Base-by-base conservation (phyloP, 129 eudicot genomes). In the Smallanthus sonchifolius region DNA sequence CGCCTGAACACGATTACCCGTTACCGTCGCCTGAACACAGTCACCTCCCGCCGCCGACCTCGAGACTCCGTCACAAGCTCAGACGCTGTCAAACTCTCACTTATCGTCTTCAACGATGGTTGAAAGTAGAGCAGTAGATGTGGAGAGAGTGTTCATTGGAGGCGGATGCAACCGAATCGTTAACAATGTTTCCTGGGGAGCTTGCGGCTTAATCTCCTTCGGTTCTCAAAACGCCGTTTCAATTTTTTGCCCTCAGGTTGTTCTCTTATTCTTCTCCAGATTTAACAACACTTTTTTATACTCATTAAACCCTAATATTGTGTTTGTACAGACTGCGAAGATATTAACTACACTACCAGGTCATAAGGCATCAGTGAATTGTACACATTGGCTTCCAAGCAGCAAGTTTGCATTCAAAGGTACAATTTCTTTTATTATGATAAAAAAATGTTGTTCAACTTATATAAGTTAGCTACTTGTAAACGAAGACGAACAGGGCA, bases 171-270 rank as follows among this genome's bases (percentile, higher is more conserved):
- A 93, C 66, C 86, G 98, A 77, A 80, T 93, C 64, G 96, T 93
- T 15, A 86, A 93, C 85, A 93, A 93, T 75, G 98, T 93, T 45
- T 93, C 98, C 6, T 93, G 98, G 98, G 96, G 98, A 14, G 90
- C 96, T 44, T 90, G 77, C 20, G 82, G 84, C 79, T 83, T 92
- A 70, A 67, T 92, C 66, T 82, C 96, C 4, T 93, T 90, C 59
- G 98, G 98, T 37, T 90, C 96, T 59, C 96, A 90, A 67, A 93
- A 93, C 75, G 98, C 98, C 52, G 98, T 93, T 75, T 87, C 98
- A 42, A 84, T 93, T 54, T 93, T 93, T 69, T 83, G 84, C 45
- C 96, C 98, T 20, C 80, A 90, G 95, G 98, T 89, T 16, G 6
- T 32, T 66, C 1, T 14, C 38, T 8, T 44, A 32, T 54, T 44